Evolutionary conservation across 345 rosid genomes (phyloP).

Genomic region (Durio zibethinus): DNA sequence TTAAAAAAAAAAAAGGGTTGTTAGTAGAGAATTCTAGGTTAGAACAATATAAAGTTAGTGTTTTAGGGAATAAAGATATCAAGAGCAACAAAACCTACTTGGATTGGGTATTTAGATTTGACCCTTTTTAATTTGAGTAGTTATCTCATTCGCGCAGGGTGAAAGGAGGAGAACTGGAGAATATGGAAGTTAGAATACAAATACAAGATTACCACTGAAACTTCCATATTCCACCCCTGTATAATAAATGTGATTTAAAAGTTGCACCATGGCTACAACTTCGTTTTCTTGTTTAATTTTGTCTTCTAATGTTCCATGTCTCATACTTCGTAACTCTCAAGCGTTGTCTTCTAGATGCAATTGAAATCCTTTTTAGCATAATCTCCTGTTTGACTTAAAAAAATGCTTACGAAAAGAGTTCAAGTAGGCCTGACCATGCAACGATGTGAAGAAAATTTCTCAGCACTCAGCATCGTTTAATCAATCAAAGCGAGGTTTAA

Average conservation of each 20-base stretch:
- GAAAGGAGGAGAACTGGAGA: constrained; percentile 1
- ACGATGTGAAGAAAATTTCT: neutral
- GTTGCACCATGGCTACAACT: neutral
- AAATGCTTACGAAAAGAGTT: neutral
- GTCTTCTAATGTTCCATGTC: neutral
- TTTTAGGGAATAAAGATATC: constrained; percentile 18
- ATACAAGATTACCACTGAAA: neutral
- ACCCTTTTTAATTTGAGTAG: neutral
- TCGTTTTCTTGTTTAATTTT: neutral
- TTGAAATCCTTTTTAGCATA: neutral
- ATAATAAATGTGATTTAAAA: neutral
- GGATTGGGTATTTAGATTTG: constrained; percentile 7
- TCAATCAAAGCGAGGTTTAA: neutral
- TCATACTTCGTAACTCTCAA: neutral
- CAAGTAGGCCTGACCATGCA: neutral
- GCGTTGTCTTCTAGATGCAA: constrained; percentile 5
- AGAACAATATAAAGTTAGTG: neutral
- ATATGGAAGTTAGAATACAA: too few species aligned
- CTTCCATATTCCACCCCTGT: neutral
- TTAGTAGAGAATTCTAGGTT: constrained; percentile 13
- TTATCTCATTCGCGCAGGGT: neutral
- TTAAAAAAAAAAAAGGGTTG: neutral
- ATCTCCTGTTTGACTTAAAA: neutral
- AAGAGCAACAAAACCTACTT: neutral
- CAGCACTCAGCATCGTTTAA: neutral